Percentiles rank a stretch among this genome's conserved stretches.
Evolutionary conservation across 352 stramenopile species (phyloP).

Genomic region (Phytopythium mirpurense): DNA sequence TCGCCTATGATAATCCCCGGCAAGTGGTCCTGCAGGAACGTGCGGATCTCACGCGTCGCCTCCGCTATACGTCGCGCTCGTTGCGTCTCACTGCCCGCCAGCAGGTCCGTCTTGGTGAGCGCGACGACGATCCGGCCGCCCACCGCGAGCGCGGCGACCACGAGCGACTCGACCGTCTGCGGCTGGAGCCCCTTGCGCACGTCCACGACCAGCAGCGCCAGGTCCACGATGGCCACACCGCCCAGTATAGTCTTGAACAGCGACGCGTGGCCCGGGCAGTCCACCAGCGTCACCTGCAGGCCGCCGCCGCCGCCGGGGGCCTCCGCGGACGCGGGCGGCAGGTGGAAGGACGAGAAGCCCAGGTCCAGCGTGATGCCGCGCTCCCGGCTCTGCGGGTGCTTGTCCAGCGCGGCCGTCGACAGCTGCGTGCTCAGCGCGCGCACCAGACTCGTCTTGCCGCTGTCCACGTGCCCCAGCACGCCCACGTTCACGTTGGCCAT

Average conservation of each 20-base stretch:
- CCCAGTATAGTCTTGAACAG: constrained; percentile 99
- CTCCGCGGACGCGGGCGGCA: constrained; percentile 22
- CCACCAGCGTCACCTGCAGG: constrained; percentile 94
- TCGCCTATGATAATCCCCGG: constrained; percentile 4
- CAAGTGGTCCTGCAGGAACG: constrained; percentile 23
- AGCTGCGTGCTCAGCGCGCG: constrained; percentile 96
- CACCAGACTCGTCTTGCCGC: constrained; percentile 96
- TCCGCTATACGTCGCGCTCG: constrained; percentile 50
- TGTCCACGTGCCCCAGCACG: constrained; percentile 98
- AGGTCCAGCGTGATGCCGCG: constrained; percentile 98
- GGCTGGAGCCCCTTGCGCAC: constrained; percentile 96
- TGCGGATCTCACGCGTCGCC: constrained; percentile 65
- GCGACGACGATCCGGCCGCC: constrained; percentile 88
- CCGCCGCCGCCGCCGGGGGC: constrained; percentile 11
- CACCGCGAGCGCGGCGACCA: constrained; percentile 92
- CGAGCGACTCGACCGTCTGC: constrained; percentile 97
- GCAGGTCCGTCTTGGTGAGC: constrained; percentile 97
- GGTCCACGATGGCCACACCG: constrained; percentile 98
- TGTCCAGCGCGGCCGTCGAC: constrained; percentile 97
- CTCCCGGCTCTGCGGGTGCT: constrained; percentile 95
- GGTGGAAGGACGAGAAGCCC: constrained; percentile 95
- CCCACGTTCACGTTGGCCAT: constrained; percentile 96
- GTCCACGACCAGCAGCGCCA: constrained; percentile 96
- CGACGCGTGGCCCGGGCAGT: constrained; percentile 96
- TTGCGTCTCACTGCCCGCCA: constrained; percentile 48